These are phyloP conservation scores for Apocynum venetum DNA, from an alignment of 257 asterid species.

Conservation along the genomic window DNA sequence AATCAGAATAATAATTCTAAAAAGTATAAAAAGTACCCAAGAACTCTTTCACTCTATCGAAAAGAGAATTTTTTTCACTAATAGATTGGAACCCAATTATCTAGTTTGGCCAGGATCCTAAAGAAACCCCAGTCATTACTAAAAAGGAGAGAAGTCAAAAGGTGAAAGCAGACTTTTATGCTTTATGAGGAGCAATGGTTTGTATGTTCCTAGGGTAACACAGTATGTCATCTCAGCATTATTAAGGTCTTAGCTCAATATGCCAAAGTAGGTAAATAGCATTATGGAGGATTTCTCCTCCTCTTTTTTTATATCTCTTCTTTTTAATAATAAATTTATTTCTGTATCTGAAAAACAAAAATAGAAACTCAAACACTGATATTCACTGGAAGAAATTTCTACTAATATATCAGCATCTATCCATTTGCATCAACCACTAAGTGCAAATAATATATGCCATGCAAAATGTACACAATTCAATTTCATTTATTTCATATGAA, in stretches of 20 bases:
- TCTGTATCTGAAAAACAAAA: neutral
- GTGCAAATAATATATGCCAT: neutral
- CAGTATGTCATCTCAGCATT: neutral
- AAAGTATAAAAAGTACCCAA: neutral
- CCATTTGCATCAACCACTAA: neutral
- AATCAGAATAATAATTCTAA: neutral
- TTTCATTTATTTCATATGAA: constrained; percentile 1
- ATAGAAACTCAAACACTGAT: neutral
- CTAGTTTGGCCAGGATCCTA: neutral
- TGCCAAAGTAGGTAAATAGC: constrained; percentile 1
- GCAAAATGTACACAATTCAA: neutral
- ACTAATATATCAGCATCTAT: neutral
- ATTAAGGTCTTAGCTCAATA: neutral
- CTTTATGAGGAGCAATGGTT: neutral
- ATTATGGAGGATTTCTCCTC: neutral
- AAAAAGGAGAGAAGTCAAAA: neutral
- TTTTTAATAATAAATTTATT: neutral
- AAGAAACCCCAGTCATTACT: neutral
- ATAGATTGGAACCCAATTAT: neutral
- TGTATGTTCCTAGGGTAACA: neutral
- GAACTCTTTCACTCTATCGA: neutral
- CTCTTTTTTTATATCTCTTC: neutral
- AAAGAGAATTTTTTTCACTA: neutral
- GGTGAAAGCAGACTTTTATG: neutral
- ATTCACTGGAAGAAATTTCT: neutral